Conservation (phyloP, 768 basidiomycete species). For the Tulasnella sp. region DNA sequence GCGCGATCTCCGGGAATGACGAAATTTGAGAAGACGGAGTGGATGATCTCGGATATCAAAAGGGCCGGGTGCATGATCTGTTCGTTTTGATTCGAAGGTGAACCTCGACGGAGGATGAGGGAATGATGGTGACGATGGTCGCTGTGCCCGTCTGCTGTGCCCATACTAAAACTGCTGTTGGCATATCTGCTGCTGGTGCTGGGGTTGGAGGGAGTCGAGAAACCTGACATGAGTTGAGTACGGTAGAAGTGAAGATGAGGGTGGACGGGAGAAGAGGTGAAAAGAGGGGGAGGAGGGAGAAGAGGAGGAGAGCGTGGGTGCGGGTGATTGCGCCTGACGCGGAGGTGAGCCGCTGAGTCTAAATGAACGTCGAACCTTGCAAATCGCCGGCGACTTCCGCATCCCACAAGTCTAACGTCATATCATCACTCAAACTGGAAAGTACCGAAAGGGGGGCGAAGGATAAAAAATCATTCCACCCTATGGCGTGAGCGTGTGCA, state of each 20-base stretch:
- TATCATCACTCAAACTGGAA: not conserved
- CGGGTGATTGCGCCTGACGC: not conserved
- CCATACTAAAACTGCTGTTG: not conserved
- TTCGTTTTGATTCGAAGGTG: not conserved
- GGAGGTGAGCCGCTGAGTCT: constrained; percentile 7
- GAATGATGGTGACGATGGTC: not conserved
- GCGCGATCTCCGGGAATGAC: constrained; percentile 19
- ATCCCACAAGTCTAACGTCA: constrained; percentile 1
- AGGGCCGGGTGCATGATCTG: constrained; percentile 30
- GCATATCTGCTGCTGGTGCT: not conserved
- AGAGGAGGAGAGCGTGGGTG: constrained; percentile 17
- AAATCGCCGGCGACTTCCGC: constrained; percentile 1
- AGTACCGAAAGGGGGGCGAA: not conserved
- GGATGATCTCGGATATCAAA: constrained; percentile 25
- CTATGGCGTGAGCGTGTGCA: not conserved
- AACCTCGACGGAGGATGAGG: constrained; percentile 8
- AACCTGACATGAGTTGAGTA: not conserved
- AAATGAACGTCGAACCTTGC: not conserved
- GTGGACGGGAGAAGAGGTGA: not conserved
- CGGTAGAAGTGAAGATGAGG: not conserved
- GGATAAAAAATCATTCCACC: too few species aligned
- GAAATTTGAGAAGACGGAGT: constrained; percentile 18
- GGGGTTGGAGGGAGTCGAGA: not conserved
- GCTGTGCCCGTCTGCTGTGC: not conserved
- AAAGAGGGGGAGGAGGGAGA: not conserved